Evolutionary conservation across 148 eudicot species (phyloP), one percentile per base, ranked within the genome.

Genomic region (Camellia granthamiana): DNA sequence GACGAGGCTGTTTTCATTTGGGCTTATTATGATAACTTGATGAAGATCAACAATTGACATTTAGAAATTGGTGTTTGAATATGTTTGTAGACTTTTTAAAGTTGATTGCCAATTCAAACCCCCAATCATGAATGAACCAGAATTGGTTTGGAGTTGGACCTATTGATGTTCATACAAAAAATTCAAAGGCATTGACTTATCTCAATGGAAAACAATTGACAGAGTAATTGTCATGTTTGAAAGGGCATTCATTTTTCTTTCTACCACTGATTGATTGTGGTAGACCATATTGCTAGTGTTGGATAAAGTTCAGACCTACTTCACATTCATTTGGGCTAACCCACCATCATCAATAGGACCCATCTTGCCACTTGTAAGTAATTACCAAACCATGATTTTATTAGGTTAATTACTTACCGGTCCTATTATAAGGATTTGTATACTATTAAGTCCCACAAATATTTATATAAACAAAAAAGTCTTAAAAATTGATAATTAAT

Each of bases 1-100:
- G 38, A 30, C 38, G 1, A 30, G 38, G 38, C 38, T 30, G 38
- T 30, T 30, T 30, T 0, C 38, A 30, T 30, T 30, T 30, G 38
- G 38, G 38, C 38, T 30, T 30, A 30, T 44, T 18, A 18, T 69
- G 46, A 69, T 69, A 21, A 69, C 44, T 12, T 69, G 73, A 16
- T 43, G 73, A 69, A 43, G 54, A 69, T 44, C 38, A 44, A 16
- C 23, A 18, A 21, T 66, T 75, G 78, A 75, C 49, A 44, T 59
- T 75, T 8, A 58, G 3, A 43, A 59, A 41, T 59, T 42, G 52
- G 49, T 18, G 30, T 8, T 75, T n/a, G 52, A 75, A 42, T 58
- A 59, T 75, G 66, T 75, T 56, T 59, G 12, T 42, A 47, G 78
- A 9, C 78, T 46, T 11, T 3, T 70, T 19, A 0, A 49, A 49